phyloP scores from a whole-genome alignment of 1,139 yeast species.

The Saccharomyces pastorianus region DNA sequence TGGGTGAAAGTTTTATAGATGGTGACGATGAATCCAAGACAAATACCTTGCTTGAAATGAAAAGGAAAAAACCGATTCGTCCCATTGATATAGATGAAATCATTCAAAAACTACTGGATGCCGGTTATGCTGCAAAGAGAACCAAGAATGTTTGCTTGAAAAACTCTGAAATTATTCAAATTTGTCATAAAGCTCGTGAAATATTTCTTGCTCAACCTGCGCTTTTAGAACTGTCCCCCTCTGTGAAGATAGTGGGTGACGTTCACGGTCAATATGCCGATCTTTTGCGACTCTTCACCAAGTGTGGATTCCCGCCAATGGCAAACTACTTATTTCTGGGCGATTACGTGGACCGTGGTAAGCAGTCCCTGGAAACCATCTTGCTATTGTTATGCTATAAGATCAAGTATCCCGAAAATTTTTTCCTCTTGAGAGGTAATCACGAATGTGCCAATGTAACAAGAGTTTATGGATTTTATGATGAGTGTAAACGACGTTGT shows the following conservation, averaged over 20 bases:
- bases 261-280: conserved; percentile 92
- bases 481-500: conserved; percentile 85
- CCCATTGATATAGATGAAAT: conserved; percentile 69
- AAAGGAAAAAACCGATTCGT: conserved; percentile 20
- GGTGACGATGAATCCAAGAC: conserved; percentile 4
- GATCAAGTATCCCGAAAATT: conserved; percentile 88
- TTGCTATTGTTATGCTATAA: conserved; percentile 72
- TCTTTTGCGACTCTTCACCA: conserved; percentile 72
- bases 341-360: conserved; percentile 90
- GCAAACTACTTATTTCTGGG: conserved; percentile 81
- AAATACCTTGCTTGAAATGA: conserved; percentile 2
- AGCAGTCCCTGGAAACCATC: conserved; percentile 81
- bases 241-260: conserved; percentile 90
- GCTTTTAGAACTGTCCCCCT: conserved; percentile 76
- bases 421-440: conserved; percentile 78
- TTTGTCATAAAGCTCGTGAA: conserved; percentile 77
- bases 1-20: background rate
- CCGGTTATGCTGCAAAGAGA: conserved; percentile 87
- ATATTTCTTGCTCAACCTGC: conserved; percentile 78
- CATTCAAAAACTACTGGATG: conserved; percentile 77
- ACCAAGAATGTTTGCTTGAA: conserved; percentile 78
- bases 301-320: conserved; percentile 93
- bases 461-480: conserved; percentile 85
- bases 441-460: conserved; percentile 93
- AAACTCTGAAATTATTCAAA: conserved; percentile 68